Percentiles rank a stretch among this genome's conserved stretches.
phyloP scores from a whole-genome alignment of 345 rosid species.

The Lepidium aucheri region DNA sequence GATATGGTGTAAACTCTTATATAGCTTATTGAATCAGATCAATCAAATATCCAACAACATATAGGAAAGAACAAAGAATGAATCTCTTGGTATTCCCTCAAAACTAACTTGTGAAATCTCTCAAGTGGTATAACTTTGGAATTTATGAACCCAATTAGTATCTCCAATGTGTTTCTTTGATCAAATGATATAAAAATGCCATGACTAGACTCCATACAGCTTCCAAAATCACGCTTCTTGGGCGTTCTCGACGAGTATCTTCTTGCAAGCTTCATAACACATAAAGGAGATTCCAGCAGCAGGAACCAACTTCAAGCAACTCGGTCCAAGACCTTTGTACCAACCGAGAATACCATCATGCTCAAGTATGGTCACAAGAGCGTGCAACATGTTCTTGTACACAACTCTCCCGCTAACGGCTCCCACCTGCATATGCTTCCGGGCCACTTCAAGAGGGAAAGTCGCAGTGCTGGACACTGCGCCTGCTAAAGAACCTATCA shows the following conservation, averaged over 20 bases:
- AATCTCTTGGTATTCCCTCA: background rate
- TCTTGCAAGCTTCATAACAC: slow-evolving; percentile 97
- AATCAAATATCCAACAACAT: background rate
- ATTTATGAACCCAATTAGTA: background rate
- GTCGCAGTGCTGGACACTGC: slow-evolving; percentile 90
- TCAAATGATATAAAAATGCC: background rate
- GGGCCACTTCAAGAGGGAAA: slow-evolving; percentile 93
- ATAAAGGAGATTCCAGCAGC: slow-evolving; percentile 99
- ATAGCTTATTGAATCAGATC: slow-evolving; percentile 1
- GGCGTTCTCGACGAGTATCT: slow-evolving; percentile 60
- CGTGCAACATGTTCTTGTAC: slow-evolving; percentile 78
- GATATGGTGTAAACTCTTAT: background rate
- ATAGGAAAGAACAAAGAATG: background rate
- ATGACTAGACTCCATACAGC: background rate
- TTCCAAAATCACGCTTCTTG: slow-evolving; percentile 36
- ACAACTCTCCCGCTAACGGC: slow-evolving; percentile 83
- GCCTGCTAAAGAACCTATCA: slow-evolving; percentile 83
- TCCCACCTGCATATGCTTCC: slow-evolving; percentile 98
- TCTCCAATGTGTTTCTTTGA: slow-evolving; percentile 1
- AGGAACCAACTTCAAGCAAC: slow-evolving; percentile 93
- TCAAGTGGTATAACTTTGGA: slow-evolving; percentile 8
- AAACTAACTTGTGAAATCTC: background rate
- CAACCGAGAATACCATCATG: slow-evolving; percentile 74
- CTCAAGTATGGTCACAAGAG: slow-evolving; percentile 72
- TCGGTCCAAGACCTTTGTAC: slow-evolving; percentile 88